Conservation (phyloP, 495 filamentous ascomycete genomes). For the Lentithecium fluviatile region DNA sequence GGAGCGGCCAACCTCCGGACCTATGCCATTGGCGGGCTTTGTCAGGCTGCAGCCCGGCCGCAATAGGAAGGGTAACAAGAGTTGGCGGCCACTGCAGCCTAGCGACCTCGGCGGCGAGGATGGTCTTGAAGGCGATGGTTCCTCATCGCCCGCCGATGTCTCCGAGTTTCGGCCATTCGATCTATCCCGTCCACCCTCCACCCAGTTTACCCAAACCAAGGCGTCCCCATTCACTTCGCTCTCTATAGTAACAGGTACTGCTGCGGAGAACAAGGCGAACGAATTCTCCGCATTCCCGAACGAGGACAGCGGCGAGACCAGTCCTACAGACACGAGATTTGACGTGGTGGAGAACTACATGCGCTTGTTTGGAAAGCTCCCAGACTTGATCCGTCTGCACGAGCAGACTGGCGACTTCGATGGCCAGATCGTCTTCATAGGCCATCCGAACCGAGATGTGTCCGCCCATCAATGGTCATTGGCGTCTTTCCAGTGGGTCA, state of each 20-base stretch:
- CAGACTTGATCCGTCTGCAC: constrained; percentile 39
- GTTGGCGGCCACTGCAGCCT: constrained; percentile 30
- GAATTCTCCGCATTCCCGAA: neutral
- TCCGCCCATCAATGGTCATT: constrained; percentile 45
- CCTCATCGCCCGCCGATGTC: neutral
- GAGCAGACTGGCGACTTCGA: constrained; percentile 32
- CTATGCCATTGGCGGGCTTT: constrained; percentile 24
- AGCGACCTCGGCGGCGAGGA: constrained; percentile 26
- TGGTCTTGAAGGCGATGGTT: neutral
- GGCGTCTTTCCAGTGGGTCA: constrained; percentile 37
- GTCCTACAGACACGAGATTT: constrained; percentile 8
- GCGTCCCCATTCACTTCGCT: neutral
- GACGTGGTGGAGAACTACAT: constrained; percentile 29
- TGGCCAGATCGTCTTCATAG: constrained; percentile 42
- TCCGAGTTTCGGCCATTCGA: neutral
- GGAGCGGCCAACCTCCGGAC: constrained; percentile 23
- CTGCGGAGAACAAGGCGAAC: neutral
- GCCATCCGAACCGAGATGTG: constrained; percentile 44
- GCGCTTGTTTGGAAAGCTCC: constrained; percentile 40
- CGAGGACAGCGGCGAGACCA: constrained; percentile 30
- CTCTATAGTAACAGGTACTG: neutral
- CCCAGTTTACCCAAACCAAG: neutral
- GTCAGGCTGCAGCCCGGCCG: constrained; percentile 16
- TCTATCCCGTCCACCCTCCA: neutral
- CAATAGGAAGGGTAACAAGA: constrained; percentile 22